Percentiles rank a stretch among this genome's conserved stretches.
phyloP scores from a whole-genome alignment of 208 protist genomes.

The Trypanosoma mega region DNA sequence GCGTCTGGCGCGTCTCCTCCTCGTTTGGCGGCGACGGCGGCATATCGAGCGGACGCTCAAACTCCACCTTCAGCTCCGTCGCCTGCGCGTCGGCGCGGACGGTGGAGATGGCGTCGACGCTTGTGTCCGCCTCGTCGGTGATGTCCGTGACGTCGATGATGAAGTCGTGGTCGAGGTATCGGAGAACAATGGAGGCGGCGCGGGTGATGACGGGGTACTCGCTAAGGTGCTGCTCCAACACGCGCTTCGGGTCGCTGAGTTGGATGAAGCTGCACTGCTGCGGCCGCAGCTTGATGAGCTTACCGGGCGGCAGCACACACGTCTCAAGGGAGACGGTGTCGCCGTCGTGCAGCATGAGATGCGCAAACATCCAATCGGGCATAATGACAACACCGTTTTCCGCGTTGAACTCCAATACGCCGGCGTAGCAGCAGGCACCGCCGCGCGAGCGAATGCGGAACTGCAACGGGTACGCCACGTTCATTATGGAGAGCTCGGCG shows the following conservation, averaged over 20 bases:
- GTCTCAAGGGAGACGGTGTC: constrained; percentile 71
- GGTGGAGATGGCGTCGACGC: constrained; percentile 84
- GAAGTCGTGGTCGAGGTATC: constrained; percentile 88
- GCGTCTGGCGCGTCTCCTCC: neutral
- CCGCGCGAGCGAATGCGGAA: constrained; percentile 71
- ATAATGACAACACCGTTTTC: constrained; percentile 87
- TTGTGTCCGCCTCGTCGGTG: constrained; percentile 38
- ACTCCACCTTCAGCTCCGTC: constrained; percentile 94
- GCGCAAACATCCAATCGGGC: constrained; percentile 94
- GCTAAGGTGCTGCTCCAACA: constrained; percentile 89
- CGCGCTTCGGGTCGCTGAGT: constrained; percentile 90
- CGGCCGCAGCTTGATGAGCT: constrained; percentile 90
- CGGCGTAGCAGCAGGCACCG: constrained; percentile 73
- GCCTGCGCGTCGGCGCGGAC: constrained; percentile 79
- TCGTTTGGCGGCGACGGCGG: constrained; percentile 53
- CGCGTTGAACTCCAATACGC: constrained; percentile 93
- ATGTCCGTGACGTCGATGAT: constrained; percentile 87
- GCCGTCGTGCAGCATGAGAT: constrained; percentile 60
- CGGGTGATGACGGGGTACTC: constrained; percentile 91
- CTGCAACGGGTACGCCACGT: constrained; percentile 90
- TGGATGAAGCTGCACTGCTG: constrained; percentile 91
- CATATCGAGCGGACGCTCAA: constrained; percentile 92
- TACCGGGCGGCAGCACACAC: constrained; percentile 74
- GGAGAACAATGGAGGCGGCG: constrained; percentile 89
- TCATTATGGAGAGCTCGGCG: constrained; percentile 65